phyloP scores from a whole-genome alignment of 2,329 filamentous ascomycete species.

The Microsporum ferrugineum region DNA sequence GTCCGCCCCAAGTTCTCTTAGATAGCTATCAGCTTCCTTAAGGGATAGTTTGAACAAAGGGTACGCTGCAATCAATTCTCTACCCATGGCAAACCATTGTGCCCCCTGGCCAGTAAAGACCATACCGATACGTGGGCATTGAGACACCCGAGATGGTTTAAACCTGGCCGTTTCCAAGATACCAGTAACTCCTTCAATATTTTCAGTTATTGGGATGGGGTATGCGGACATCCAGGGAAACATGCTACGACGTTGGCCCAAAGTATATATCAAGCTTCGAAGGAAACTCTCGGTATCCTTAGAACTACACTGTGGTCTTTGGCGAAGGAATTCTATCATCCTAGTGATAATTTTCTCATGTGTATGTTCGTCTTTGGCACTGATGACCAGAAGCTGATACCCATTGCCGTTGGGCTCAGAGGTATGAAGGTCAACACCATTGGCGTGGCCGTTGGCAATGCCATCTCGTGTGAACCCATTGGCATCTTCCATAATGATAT shows the following conservation, averaged over 20 bases:
- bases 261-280: not conserved
- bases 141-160: not conserved
- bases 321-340: too few species aligned
- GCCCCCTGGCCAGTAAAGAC: constrained; percentile 18
- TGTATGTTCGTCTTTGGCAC: not conserved
- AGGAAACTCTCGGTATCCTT: not conserved
- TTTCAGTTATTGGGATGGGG: not conserved
- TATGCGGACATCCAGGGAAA: not conserved
- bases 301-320: too few species aligned
- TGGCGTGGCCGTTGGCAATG: not conserved
- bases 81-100: constrained; percentile 15
- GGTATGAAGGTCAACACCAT: not conserved
- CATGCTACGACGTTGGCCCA: not conserved
- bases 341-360: not conserved
- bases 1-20: not conserved
- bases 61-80: constrained; percentile 11
- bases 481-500: constrained; percentile 18
- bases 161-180: not conserved
- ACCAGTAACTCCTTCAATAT: too few species aligned
- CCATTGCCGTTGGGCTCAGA: too few species aligned
- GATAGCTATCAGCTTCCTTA: constrained; percentile 6
- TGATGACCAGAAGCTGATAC: not conserved
- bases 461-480: not conserved
- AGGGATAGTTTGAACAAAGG: constrained; percentile 11
- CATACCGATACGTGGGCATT: not conserved